Conservation (phyloP, 2,329 filamentous ascomycete species). For the Emergomyces pasteurianus region DNA sequence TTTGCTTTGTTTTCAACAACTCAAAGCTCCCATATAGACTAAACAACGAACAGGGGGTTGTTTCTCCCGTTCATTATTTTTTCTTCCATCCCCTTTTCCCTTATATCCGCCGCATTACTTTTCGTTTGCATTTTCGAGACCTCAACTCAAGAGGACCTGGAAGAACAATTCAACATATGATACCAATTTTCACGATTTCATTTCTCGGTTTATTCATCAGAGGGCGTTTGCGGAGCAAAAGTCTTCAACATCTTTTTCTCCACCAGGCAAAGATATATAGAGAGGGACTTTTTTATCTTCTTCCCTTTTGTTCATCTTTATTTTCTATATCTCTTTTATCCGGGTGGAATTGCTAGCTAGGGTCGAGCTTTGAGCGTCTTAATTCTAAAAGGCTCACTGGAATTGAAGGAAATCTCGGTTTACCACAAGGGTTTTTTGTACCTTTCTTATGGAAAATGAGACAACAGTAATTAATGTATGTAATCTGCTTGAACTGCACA, state of each 20-base stretch:
- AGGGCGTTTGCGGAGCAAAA: constrained; percentile 32
- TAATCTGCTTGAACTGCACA: neutral
- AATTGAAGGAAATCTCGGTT: neutral
- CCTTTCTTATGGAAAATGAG: neutral
- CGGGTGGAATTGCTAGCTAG: neutral
- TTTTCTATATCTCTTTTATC: neutral
- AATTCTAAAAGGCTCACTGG: neutral
- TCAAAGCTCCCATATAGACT: constrained; percentile 28
- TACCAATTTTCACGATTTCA: constrained; percentile 30
- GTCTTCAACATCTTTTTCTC: constrained; percentile 29
- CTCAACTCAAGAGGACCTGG: constrained; percentile 21
- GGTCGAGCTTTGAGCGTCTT: neutral
- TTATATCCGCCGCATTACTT: neutral
- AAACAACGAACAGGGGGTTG: constrained; percentile 20
- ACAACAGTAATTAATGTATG: neutral
- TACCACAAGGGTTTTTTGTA: neutral
- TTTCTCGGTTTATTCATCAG: constrained; percentile 13
- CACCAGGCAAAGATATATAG: constrained; percentile 4
- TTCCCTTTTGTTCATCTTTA: neutral
- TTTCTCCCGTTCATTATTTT: neutral
- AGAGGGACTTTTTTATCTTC: neutral
- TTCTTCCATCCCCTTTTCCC: neutral
- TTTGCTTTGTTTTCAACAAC: constrained; percentile 41
- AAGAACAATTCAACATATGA: constrained; percentile 38
- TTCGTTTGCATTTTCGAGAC: constrained; percentile 26